These are phyloP conservation scores for Lipomyces sp. DNA, from an alignment of 805 yeast genomes.

Conservation along the genomic window DNA sequence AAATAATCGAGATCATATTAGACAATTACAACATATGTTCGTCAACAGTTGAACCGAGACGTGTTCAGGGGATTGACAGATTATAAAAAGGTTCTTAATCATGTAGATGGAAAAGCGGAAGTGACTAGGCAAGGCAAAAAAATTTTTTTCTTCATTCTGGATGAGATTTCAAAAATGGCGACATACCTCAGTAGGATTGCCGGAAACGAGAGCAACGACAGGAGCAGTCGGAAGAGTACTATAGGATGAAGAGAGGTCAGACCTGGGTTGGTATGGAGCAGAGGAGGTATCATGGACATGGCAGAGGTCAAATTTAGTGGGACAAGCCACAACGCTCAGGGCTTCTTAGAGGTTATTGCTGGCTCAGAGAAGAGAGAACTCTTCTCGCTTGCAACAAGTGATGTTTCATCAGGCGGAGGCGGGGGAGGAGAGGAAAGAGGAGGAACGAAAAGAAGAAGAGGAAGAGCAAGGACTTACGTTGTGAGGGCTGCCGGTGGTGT, in stretches of 20 bases:
- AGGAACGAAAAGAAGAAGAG: too few species aligned
- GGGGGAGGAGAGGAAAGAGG: too few species aligned
- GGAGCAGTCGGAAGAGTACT: not conserved
- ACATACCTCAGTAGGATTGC: slow-evolving; percentile 1
- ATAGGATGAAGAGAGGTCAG: not conserved
- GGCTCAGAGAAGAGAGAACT: slow-evolving; percentile 2
- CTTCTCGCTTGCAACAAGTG: slow-evolving; percentile 5
- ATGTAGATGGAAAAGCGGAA: too few species aligned
- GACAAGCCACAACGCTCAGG: slow-evolving; percentile 15
- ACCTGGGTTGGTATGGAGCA: not conserved
- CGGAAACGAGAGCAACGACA: not conserved
- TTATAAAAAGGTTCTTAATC: slow-evolving; percentile 28
- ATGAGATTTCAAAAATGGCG: not conserved
- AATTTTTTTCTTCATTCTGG: too few species aligned
- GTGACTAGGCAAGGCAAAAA: too few species aligned
- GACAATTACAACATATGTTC: slow-evolving; percentile 19
- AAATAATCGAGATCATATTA: slow-evolving; percentile 15
- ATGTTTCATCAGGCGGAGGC: slow-evolving; percentile 14
- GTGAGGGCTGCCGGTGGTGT: too few species aligned
- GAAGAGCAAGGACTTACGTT: too few species aligned
- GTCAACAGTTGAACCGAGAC: slow-evolving; percentile 1
- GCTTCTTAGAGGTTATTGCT: slow-evolving; percentile 33
- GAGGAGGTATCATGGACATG: too few species aligned
- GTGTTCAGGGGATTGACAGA: slow-evolving; percentile 35
- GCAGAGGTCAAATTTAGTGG: not conserved